Evolutionary conservation across 106 monocot genomes (phyloP), one percentile per base, ranked within the genome.

Genomic region (Allium fistulosum): DNA sequence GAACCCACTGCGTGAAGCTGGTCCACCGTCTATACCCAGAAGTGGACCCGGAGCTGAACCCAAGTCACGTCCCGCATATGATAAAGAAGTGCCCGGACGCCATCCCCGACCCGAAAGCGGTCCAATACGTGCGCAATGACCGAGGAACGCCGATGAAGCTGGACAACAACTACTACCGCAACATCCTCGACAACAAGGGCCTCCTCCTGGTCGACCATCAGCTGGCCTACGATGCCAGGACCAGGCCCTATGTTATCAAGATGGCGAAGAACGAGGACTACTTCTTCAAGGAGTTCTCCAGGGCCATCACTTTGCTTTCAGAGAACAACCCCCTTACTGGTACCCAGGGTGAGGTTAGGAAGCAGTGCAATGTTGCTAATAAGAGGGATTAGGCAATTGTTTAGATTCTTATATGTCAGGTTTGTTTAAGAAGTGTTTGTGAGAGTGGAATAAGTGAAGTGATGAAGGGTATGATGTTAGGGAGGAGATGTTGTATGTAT

Each of bases 161-260:
- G 0, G 90, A 90, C 83, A 90, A 90, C 79, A 86, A 90, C 86
- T 90, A 90, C 81, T 90, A 90, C 83, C 60, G 57, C 71, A 90
- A 90, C 79, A 90, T 90, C 48, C 74, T 90, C 3, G 86, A 86
- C 62, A 67, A 81, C 86, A 86, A 86, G 83, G 90, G 90, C 48
- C 76, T 90, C 2, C 80, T 90, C 55, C 48, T 74, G 10, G 90
- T 90, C 47, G 90, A 90, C 66, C 90, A 90, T 71, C 73, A 83
- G 69, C 80, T 90, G 16, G 86, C 83, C 49, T 26, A 81, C 26
- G 83, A 86, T 77, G 4, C 71, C 6, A 46, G 74, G 17, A 90
- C 90, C 61, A 48, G 79, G 11, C 83, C 86, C 15, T 79, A 51
- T 12, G 90, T 90, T 10, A 83, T 77, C 78, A 86, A 83, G 77